phyloP scores from a whole-genome alignment of 179 eudicot species.

The Actinidia polygama region DNA sequence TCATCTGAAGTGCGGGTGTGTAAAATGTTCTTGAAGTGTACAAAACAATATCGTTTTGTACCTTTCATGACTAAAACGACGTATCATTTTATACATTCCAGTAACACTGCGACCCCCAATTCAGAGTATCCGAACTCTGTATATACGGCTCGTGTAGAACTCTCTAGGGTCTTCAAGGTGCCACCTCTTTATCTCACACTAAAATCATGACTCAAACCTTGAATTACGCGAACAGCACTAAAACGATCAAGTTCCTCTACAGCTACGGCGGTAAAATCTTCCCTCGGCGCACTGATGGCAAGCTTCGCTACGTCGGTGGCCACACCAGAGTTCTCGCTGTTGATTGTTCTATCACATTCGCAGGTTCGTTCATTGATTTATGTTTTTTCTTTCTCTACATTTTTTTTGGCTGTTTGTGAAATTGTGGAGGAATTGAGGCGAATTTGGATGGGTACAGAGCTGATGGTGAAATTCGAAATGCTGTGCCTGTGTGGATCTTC shows the following conservation, averaged over 20 bases:
- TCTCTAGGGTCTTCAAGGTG: neutral
- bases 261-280: conserved; percentile 77
- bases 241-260: conserved; percentile 57
- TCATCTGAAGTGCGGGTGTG: too few relatives aligned
- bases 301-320: conserved; percentile 77
- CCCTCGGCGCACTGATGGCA: conserved; percentile 67
- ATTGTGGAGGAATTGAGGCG: neutral
- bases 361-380: conserved; percentile 37
- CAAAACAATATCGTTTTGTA: too few relatives aligned
- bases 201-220: conserved; percentile 8
- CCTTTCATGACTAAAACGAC: too few relatives aligned
- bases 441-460: conserved; percentile 40
- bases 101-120: too few relatives aligned
- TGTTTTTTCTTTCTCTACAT: neutral
- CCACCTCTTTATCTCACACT: neutral
- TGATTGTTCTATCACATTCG: conserved; percentile 50
- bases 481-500: conserved; percentile 61
- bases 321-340: conserved; percentile 71
- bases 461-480: conserved; percentile 60
- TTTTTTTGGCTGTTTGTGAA: neutral
- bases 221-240: neutral
- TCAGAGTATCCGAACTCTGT: too few relatives aligned
- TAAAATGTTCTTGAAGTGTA: too few relatives aligned
- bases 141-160: neutral
- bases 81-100: too few relatives aligned